Conservation (phyloP, 2,329 filamentous ascomycete genomes). For the Cladosporium sp. region DNA sequence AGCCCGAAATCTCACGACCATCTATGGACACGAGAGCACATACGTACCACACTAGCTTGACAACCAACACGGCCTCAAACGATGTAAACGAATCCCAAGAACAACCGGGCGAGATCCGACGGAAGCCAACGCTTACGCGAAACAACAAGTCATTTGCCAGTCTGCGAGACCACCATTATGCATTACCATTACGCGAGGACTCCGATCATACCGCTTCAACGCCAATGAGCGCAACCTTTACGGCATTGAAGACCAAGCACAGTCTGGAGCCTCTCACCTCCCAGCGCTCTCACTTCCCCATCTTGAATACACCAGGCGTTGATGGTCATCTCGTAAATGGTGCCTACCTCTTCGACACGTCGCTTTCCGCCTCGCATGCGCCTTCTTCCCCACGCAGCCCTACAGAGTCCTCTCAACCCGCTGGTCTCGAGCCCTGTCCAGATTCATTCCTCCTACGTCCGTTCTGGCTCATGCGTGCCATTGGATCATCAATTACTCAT, state of each 20-base stretch:
- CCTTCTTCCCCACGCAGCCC: constrained; percentile 29
- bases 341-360: constrained; percentile 72
- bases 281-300: constrained; percentile 36
- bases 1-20: constrained; percentile 28
- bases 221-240: constrained; percentile 65
- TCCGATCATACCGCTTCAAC: constrained; percentile 63
- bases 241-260: constrained; percentile 38
- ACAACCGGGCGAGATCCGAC: constrained; percentile 21
- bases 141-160: constrained; percentile 55
- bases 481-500: constrained; percentile 89
- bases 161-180: constrained; percentile 68
- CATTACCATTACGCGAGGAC: constrained; percentile 55
- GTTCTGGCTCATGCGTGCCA: constrained; percentile 94
- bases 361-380: constrained; percentile 20
- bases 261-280: constrained; percentile 25
- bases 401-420: constrained; percentile 55
- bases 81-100: constrained; percentile 23
- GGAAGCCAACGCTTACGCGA: constrained; percentile 31
- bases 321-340: constrained; percentile 58
- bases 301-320: constrained; percentile 45
- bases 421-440: constrained; percentile 84
- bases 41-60: constrained; percentile 13
- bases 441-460: constrained; percentile 84
- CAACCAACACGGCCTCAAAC: constrained; percentile 17
- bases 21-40: constrained; percentile 25